Base-by-base conservation (phyloP, 768 basidiomycete genomes). In the Phlebiopsis gigantea region DNA sequence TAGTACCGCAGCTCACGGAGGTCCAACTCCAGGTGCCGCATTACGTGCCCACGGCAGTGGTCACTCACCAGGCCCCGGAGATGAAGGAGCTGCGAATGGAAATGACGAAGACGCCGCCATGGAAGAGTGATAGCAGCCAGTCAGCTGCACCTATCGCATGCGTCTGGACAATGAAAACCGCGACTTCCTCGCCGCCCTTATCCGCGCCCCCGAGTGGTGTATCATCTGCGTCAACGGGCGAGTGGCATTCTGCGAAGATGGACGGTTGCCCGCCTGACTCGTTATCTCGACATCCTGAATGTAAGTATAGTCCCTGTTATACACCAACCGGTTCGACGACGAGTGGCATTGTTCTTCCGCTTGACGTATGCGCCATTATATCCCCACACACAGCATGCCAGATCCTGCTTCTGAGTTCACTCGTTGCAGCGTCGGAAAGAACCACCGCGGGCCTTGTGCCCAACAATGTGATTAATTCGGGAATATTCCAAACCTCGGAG, bases 81-180 rank as follows among this genome's bases (percentile, higher is more conserved):
- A 64, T 26, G 49, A 53, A 12, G 57, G 44, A 46, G 58, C 54
- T 15, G 54, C 45, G 34, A 57, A 64, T 49, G 63, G 12, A 39
- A 17, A 65, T 22, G 74, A 69, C 19, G 73, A 77, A 22, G 77
- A 76, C 17, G 78, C 80, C 47, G 78, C 74, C 12, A 90, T 90
- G 88, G 80, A 90, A 68, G 85, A 86, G 67, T 88, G 66, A 76
- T 34, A 45, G 19, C 14, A 15, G 10, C 15, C 28, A 17, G 28
- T 30, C 21, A 48, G 26, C 29, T 48, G 47, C 29, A 48, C 21
- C 47, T 39, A 39, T 39, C 34, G 34, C 34, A 39, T 39, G 34
- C 34, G 34, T 39, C 34, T 39, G 34, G 12, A 12, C 34, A 9
- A 39, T 9, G 34, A 39, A 39, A 10, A 10, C 34, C 34, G 12